phyloP scores from a whole-genome alignment of 495 filamentous ascomycete species.

The Letharia columbiana region DNA sequence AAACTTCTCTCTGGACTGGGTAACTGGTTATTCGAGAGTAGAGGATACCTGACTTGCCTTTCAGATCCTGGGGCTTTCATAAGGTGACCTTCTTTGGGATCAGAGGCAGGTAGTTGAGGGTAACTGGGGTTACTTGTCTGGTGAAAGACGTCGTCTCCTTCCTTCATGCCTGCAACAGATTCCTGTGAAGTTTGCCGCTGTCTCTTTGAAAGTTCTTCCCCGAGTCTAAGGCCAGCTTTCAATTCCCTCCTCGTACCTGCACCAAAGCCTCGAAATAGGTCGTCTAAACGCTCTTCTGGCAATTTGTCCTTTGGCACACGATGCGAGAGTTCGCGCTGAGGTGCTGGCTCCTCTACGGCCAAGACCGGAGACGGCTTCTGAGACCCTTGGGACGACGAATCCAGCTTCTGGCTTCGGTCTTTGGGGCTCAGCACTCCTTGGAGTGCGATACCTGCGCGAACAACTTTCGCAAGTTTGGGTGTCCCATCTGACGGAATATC shows the following conservation, averaged over 20 bases:
- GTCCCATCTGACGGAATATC: constrained; percentile 25
- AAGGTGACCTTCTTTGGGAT: constrained; percentile 1
- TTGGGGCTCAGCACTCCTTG: constrained; percentile 36
- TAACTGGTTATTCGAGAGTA: constrained; percentile 20
- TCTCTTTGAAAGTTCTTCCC: constrained; percentile 41
- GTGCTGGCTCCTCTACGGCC: neutral
- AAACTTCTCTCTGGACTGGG: constrained; percentile 27
- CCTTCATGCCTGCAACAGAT: neutral
- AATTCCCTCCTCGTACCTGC: constrained; percentile 37
- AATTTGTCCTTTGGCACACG: constrained; percentile 4
- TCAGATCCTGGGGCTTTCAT: constrained; percentile 11
- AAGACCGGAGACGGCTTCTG: neutral
- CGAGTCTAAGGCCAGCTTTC: constrained; percentile 40
- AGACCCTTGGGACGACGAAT: constrained; percentile 14
- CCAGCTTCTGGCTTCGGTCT: constrained; percentile 9
- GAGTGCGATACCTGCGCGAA: constrained; percentile 42
- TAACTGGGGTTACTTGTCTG: neutral
- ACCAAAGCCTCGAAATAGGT: constrained; percentile 40
- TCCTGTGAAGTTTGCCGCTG: constrained; percentile 6
- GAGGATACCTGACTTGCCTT: constrained; percentile 12
- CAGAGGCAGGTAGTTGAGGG: constrained; percentile 1
- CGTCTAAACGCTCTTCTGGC: constrained; percentile 33
- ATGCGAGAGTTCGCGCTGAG: neutral
- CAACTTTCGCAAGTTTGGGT: constrained; percentile 35
- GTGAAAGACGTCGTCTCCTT: constrained; percentile 7